Evolutionary conservation across 2,329 filamentous ascomycete genomes (phyloP).

Genomic region (Penicillium sp.): DNA sequence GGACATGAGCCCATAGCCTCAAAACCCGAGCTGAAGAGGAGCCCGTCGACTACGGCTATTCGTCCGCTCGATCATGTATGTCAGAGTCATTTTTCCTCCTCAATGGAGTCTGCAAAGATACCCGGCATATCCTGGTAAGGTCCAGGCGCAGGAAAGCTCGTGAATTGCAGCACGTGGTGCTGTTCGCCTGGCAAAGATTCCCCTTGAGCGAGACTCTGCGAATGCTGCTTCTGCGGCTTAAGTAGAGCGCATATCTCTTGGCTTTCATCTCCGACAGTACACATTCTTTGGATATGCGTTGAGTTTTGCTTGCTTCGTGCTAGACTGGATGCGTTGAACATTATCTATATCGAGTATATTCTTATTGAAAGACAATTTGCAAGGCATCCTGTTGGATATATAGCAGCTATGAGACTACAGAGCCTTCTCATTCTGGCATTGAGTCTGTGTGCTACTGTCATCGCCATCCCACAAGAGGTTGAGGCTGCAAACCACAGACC

Average conservation of each 20-base stretch:
- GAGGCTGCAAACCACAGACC: constrained; percentile 2
- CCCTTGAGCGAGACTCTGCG: not conserved
- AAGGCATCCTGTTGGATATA: not conserved
- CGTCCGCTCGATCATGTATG: not conserved
- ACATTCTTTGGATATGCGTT: not conserved
- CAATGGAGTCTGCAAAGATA: not conserved
- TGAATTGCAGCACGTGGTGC: not conserved
- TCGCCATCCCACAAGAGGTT: not conserved
- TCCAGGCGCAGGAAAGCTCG: constrained; percentile 3
- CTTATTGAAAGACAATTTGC: not conserved
- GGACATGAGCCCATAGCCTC: not conserved
- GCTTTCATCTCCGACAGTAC: not conserved
- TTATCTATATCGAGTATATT: not conserved
- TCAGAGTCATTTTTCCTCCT: not conserved
- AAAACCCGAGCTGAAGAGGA: not conserved
- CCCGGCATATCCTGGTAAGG: constrained; percentile 5
- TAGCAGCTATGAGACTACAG: constrained; percentile 7
- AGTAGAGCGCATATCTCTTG: not conserved
- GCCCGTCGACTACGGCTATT: not conserved
- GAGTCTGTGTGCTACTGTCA: constrained; percentile 4
- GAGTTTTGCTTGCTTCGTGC: not conserved
- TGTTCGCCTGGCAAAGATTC: not conserved
- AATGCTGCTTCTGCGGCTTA: not conserved
- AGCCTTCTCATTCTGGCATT: constrained; percentile 4
- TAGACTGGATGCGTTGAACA: not conserved